Percentiles rank a stretch among this genome's conserved stretches.
Evolutionary conservation across 352 stramenopile species (phyloP).

Genomic region (Pythium oligandrum): DNA sequence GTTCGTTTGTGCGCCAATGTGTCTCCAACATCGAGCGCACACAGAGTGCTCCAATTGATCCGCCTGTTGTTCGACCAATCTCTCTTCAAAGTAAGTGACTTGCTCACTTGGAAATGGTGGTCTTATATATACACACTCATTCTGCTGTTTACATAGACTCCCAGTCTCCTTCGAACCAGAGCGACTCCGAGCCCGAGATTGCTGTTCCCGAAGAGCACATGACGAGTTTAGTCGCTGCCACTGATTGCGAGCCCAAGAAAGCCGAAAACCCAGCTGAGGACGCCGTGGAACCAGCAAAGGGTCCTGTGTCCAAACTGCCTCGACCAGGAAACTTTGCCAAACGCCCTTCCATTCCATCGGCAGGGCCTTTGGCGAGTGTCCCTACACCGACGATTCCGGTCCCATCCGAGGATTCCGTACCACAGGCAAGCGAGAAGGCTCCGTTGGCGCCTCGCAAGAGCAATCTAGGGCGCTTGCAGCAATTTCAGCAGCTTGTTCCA

Average conservation of each 20-base stretch:
- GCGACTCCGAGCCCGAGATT: slow-evolving; percentile 24
- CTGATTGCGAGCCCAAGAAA: slow-evolving; percentile 8
- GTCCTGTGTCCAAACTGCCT: no score
- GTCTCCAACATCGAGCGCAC: slow-evolving; percentile 55
- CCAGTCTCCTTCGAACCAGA: slow-evolving; percentile 40
- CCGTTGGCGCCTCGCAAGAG: slow-evolving; percentile 14
- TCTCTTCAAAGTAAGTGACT: slow-evolving; percentile 9
- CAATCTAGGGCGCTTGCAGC: slow-evolving; percentile 25
- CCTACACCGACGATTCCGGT: no score
- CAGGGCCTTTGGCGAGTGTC: no score
- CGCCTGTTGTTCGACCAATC: background rate
- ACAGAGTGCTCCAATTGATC: background rate
- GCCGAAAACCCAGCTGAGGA: no score
- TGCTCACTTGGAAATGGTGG: background rate
- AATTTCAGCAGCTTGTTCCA: slow-evolving; percentile 55
- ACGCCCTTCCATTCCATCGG: no score
- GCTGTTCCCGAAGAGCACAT: slow-evolving; percentile 1
- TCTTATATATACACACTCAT: background rate
- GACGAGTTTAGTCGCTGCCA: slow-evolving; percentile 9
- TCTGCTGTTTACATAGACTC: background rate
- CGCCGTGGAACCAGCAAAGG: no score
- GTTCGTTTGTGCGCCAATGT: slow-evolving; percentile 60
- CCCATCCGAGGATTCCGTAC: no score
- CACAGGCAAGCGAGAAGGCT: no score
- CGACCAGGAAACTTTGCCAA: no score